These are phyloP conservation scores for Trichosporon sp. DNA, from an alignment of 1,284 basidiomycete genomes.

Conservation along the genomic window DNA sequence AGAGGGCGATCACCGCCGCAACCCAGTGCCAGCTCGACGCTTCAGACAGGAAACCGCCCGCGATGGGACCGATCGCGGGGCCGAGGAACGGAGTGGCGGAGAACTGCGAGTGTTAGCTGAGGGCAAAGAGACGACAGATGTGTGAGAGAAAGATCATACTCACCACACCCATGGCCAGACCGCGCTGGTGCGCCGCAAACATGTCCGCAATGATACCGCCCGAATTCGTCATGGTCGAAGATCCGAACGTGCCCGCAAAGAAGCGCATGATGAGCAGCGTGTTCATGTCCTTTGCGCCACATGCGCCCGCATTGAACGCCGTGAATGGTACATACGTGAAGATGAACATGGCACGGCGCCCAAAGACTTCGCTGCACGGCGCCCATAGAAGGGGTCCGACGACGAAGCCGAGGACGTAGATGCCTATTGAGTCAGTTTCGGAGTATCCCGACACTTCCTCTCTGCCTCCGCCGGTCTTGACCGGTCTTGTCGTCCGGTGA, in stretches of 20 bases:
- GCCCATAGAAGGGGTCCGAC: slow-evolving; percentile 42
- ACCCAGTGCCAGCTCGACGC: slow-evolving; percentile 59
- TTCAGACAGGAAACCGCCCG: slow-evolving; percentile 53
- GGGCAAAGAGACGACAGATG: no score
- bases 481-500: neutral
- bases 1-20: slow-evolving; percentile 67
- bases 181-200: slow-evolving; percentile 54
- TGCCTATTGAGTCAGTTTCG: slow-evolving; percentile 16
- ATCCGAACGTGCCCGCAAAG: slow-evolving; percentile 57
- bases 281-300: slow-evolving; percentile 54
- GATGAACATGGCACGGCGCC: slow-evolving; percentile 54
- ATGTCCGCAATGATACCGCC: slow-evolving; percentile 58
- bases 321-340: slow-evolving; percentile 55
- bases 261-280: slow-evolving; percentile 58
- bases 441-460: no score
- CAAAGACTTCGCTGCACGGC: slow-evolving; percentile 45
- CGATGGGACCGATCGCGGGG: slow-evolving; percentile 39
- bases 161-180: slow-evolving; percentile 58
- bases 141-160: neutral
- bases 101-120: slow-evolving; percentile 49
- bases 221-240: slow-evolving; percentile 57
- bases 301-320: slow-evolving; percentile 57
- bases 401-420: slow-evolving; percentile 33
- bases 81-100: slow-evolving; percentile 55
- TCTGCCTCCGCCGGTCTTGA: neutral